Evolutionary conservation across 176 grass and related monocot genomes (phyloP).

Genomic region (Phragmites australis): DNA sequence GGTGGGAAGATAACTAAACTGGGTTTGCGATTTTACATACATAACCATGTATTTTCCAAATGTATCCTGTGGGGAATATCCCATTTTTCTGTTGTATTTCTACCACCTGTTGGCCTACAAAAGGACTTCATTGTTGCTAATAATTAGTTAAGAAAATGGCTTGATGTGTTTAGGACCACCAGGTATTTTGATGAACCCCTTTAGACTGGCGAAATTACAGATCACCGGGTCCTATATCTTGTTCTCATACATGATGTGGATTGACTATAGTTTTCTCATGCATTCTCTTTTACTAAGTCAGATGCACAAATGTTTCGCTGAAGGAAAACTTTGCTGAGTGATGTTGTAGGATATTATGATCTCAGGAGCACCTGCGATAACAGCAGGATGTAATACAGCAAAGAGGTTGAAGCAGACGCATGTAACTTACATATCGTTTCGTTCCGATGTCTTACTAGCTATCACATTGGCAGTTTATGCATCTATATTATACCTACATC

Average conservation of each 20-base stretch:
- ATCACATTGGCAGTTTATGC: slow-evolving; percentile 57
- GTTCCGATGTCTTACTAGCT: slow-evolving; percentile 22
- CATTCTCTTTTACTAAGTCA: slow-evolving; percentile 6
- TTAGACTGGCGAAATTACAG: slow-evolving; percentile 6
- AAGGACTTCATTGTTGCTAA: not conserved
- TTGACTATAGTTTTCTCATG: not conserved
- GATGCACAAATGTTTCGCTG: not conserved
- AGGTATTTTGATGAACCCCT: not conserved
- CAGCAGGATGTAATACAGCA: not conserved
- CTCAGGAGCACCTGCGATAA: slow-evolving; percentile 38
- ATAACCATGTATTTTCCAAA: not conserved
- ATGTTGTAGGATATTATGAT: slow-evolving; percentile 51
- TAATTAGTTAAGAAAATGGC: not conserved
- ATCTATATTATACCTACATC: slow-evolving; percentile 68
- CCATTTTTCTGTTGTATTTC: not conserved
- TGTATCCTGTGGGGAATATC: not conserved
- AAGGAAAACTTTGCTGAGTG: not conserved
- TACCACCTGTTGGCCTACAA: not conserved
- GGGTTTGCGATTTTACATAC: not conserved
- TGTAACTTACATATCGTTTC: slow-evolving; percentile 31
- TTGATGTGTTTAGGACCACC: not conserved
- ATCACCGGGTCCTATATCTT: slow-evolving; percentile 29
- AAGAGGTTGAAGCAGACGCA: slow-evolving; percentile 56
- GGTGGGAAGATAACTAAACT: not conserved
- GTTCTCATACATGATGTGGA: not conserved